Percentiles rank a stretch among this genome's conserved stretches.
These are phyloP conservation scores for Spatholobus suberectus DNA, from an alignment of 306 rosid species.

Conservation along the genomic window DNA sequence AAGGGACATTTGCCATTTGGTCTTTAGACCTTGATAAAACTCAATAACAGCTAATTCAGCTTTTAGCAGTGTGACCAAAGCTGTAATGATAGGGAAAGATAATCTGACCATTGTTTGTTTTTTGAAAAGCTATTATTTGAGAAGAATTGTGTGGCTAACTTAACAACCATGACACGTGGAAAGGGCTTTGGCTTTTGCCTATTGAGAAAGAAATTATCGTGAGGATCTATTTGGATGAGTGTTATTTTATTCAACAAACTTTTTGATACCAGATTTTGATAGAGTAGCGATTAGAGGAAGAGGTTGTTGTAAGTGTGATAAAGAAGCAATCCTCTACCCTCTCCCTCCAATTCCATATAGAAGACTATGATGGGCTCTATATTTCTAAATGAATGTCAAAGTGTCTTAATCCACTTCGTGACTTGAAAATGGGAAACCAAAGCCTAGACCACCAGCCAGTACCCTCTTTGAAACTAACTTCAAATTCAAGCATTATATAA, in stretches of 20 bases:
- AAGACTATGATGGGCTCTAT: conserved; percentile 45
- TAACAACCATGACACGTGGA: conserved; percentile 53
- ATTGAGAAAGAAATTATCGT: conserved; percentile 30
- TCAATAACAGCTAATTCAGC: conserved; percentile 39
- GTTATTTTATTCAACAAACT: conserved; percentile 70
- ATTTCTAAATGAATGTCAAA: conserved; percentile 39
- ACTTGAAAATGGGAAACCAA: conserved; percentile 44
- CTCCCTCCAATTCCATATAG: conserved; percentile 1
- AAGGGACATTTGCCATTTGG: conserved; percentile 26
- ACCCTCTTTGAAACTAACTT: conserved; percentile 44
- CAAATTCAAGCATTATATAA: conserved; percentile 58
- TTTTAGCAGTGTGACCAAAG: conserved; percentile 46
- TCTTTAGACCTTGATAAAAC: conserved; percentile 33
- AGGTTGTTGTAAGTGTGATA: conserved; percentile 80
- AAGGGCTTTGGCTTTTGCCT: conserved; percentile 31
- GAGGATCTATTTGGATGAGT: conserved; percentile 22
- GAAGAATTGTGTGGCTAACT: conserved; percentile 47
- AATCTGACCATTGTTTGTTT: conserved; percentile 46
- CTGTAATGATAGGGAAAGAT: conserved; percentile 59
- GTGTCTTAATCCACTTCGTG: conserved; percentile 54
- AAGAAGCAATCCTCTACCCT: conserved; percentile 94
- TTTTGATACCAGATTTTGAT: conserved; percentile 72
- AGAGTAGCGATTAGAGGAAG: conserved; percentile 58
- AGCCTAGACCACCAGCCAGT: conserved; percentile 39
- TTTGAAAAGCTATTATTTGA: conserved; percentile 25